Conservation (phyloP, 1,284 basidiomycete genomes). For the Farysia itapuensis region DNA sequence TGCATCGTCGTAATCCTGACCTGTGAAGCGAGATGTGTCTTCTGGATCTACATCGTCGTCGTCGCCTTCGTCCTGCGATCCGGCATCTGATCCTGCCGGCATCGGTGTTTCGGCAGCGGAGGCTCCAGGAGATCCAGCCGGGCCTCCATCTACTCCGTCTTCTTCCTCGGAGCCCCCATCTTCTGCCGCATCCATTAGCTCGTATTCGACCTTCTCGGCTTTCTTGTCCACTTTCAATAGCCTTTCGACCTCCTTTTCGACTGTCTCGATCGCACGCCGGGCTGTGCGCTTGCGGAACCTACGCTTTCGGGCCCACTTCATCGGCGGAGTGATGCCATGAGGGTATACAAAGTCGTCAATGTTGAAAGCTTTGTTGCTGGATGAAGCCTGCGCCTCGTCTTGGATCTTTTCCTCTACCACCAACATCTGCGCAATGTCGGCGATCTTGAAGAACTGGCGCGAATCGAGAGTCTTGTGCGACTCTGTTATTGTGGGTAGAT, state of each 20-base stretch:
- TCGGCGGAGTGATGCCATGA: slow-evolving; percentile 91
- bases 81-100: slow-evolving; percentile 17
- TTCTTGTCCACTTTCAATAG: slow-evolving; percentile 81
- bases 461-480: slow-evolving; percentile 95
- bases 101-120: slow-evolving; percentile 29
- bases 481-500: slow-evolving; percentile 91
- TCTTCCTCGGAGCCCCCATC: slow-evolving; percentile 46
- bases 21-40: slow-evolving; percentile 59
- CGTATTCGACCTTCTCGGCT: slow-evolving; percentile 69
- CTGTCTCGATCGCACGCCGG: slow-evolving; percentile 88
- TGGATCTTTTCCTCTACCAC: slow-evolving; percentile 48
- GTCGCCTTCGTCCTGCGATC: slow-evolving; percentile 27
- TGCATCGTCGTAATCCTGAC: slow-evolving; percentile 66
- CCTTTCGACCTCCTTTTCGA: slow-evolving; percentile 93
- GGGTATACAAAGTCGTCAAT: slow-evolving; percentile 97
- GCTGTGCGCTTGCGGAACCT: slow-evolving; percentile 89
- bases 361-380: slow-evolving; percentile 69
- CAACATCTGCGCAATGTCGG: slow-evolving; percentile 80
- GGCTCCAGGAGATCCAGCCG: slow-evolving; percentile 25
- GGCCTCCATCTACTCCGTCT: slow-evolving; percentile 28
- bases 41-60: slow-evolving; percentile 43
- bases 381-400: slow-evolving; percentile 68
- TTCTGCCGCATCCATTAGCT: slow-evolving; percentile 51
- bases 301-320: slow-evolving; percentile 86
- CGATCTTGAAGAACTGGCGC: slow-evolving; percentile 91